Evolutionary conservation across 2,329 filamentous ascomycete species (phyloP), one percentile per base, ranked within the genome.

Genomic region (Bisporella sp.): DNA sequence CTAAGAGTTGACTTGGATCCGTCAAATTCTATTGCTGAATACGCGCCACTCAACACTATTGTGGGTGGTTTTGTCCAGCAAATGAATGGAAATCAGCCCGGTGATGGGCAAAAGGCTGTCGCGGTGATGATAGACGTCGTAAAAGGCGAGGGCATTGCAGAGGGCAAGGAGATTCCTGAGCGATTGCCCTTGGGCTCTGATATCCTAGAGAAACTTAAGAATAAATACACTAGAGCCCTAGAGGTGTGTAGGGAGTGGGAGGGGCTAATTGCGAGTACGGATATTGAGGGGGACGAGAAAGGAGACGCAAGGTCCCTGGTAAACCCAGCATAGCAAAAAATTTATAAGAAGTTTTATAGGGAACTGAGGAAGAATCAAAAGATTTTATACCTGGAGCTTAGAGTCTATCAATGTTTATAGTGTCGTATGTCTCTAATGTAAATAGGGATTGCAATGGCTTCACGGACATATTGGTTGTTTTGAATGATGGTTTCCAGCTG

Each of bases 111-210:
- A 13, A 81, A 81, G 67, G 80, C 74, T 0, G 66, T 68, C 6
- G 69, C 65, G 50, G 70, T 77, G 1, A 67, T 81, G 31, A 70
- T 82, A 5, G 79, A 84, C 55, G 67, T 79, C 11, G 56, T 84
- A 56, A 80, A 75, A 6, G 67, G 67, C 41, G 71, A 66, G 2
- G 79, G 78, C 0, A 66, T 67, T 29, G 76, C 69, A 21, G 61
- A 64, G 52, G 78, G 75, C 0, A 74, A 64, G 55, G 69, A 73
- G 21, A 65, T 84, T 1, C 81, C 79, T 0, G 57, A 74, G 11
- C 66, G 80, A 31, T 57, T 85, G 45, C 66, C 73, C n/a, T 62
- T 85, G 40, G 82, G 81, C 0, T 69, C 65, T 6, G 80, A 83
- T 61, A 66, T 66, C 5, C 58, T 75, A n/a, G 54, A 61, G 4